Evolutionary conservation across 257 asterid genomes (phyloP).

Genomic region (Coffea eugenioides): DNA sequence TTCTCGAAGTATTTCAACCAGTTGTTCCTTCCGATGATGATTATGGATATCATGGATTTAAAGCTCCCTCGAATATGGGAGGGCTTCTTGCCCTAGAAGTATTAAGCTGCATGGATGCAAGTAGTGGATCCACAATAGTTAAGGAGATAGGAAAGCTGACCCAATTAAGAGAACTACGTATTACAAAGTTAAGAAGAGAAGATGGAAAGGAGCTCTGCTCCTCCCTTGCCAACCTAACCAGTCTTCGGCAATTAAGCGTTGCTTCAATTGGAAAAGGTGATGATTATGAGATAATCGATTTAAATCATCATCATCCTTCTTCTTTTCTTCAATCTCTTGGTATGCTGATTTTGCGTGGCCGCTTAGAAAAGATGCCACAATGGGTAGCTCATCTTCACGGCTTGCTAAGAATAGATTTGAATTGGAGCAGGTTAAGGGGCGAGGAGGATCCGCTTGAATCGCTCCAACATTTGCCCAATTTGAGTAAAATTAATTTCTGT

Average conservation of each 20-base stretch:
- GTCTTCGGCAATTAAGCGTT: slow-evolving; percentile 13
- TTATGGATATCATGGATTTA: not conserved
- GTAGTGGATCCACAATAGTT: not conserved
- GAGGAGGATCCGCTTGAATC: slow-evolving; percentile 20
- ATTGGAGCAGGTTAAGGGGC: slow-evolving; percentile 5
- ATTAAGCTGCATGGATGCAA: not conserved
- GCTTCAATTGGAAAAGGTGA: not conserved
- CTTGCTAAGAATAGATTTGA: slow-evolving; percentile 1
- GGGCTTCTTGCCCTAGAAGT: slow-evolving; percentile 6
- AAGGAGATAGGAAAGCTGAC: slow-evolving; percentile 22
- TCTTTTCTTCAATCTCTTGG: not conserved
- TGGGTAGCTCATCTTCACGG: slow-evolving; percentile 25
- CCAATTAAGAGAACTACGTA: slow-evolving; percentile 12
- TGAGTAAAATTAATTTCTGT: not conserved
- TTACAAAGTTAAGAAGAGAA: slow-evolving; percentile 25
- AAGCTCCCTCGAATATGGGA: slow-evolving; percentile 17
- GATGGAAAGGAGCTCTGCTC: slow-evolving; percentile 16
- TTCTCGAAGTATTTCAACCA: not conserved
- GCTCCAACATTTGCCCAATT: slow-evolving; percentile 34
- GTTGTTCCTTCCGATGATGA: not conserved
- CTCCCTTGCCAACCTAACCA: slow-evolving; percentile 21
- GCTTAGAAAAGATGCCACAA: slow-evolving; percentile 22
- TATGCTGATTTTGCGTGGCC: not conserved
- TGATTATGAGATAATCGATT: slow-evolving; percentile 14
- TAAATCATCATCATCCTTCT: not conserved